phyloP scores from a whole-genome alignment of 2,329 filamentous ascomycete species.

The Ceratocystis eucalypticola region DNA sequence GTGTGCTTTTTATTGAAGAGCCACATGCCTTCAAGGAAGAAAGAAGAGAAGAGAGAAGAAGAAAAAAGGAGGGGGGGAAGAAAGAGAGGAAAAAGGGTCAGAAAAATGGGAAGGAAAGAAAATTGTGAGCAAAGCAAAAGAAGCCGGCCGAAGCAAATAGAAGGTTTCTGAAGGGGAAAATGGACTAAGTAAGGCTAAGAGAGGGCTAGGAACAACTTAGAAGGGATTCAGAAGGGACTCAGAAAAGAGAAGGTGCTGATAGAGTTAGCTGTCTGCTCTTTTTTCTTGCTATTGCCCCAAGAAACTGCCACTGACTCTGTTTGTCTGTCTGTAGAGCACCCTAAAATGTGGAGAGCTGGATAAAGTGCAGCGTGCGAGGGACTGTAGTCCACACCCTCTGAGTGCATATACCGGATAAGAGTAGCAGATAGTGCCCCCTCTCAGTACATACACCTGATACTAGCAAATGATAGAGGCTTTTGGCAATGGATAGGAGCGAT shows the following conservation, averaged over 20 bases:
- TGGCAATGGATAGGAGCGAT: neutral
- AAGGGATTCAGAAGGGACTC: constrained; percentile 19
- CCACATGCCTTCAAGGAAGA: constrained; percentile 19
- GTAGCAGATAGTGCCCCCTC: neutral
- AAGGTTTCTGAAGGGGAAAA: constrained; percentile 14
- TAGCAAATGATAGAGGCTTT: neutral
- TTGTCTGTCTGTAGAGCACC: constrained; percentile 14
- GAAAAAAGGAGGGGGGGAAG: constrained; percentile 20
- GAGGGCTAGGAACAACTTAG: neutral
- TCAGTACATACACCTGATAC: neutral
- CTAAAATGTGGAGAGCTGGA: constrained; percentile 1
- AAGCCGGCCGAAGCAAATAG: constrained; percentile 18
- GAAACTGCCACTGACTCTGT: neutral
- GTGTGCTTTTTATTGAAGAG: constrained; percentile 18
- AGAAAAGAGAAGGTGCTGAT: neutral
- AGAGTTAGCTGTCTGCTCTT: neutral
- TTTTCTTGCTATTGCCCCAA: neutral
- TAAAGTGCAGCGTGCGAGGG: neutral
- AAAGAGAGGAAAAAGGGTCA: constrained; percentile 7
- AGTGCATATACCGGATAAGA: neutral
- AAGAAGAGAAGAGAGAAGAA: constrained; percentile 16
- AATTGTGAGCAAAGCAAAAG: constrained; percentile 21
- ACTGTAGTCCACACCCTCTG: neutral
- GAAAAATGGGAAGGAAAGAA: constrained; percentile 22
- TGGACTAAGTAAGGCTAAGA: constrained; percentile 18